Evolutionary conservation across 78 protist species (phyloP), one percentile per base, ranked within the genome.

Genomic region (Guillardia theta): DNA sequence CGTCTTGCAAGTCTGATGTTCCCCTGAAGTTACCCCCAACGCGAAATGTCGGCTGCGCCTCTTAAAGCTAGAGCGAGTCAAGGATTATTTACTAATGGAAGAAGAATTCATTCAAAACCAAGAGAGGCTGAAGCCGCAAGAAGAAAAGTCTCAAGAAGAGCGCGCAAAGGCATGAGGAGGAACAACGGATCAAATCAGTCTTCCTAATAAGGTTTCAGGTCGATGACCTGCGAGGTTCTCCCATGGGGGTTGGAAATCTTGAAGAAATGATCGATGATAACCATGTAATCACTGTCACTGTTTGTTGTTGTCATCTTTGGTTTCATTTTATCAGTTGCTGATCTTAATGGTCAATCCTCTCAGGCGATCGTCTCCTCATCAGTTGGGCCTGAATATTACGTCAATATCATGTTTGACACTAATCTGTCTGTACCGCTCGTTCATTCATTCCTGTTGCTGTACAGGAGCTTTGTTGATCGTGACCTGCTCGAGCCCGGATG

Each of bases 251-350:
- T 15, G 99, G 99, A 22, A 94, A 94, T 6, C 97, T 99, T 6
- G 99, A 99, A 93, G 99, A 99, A 95, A 98, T 99, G 64, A 97
- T 99, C 36, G 99, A 99, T 93, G 99, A 99, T 80, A 96, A 98
- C 76, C 99, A 99, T 95, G 99, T 99, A 8, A 21, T 4, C n/a
- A 36, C 41, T 4, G 18, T 47, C 87, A 18, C 47, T 3, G 0
- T 4, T 36, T 24, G 9, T 70, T 1, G 47, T n/a, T 4, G 94
- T 94, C 39, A 27, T 64, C 92, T 33, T 27, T 44, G 3, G 5
- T 5, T 15, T 10, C 1, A 15, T 10, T 41, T 4, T 10, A 37
- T 4, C 15, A 21, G 15, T 36, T 36, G 0, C 87, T 70, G 9
- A 37, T 70, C 5, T 50, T 37, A 50, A 18, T 19, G 1, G 9